Conservation (phyloP, 2,329 filamentous ascomycete species). For the Talaromyces sp. region DNA sequence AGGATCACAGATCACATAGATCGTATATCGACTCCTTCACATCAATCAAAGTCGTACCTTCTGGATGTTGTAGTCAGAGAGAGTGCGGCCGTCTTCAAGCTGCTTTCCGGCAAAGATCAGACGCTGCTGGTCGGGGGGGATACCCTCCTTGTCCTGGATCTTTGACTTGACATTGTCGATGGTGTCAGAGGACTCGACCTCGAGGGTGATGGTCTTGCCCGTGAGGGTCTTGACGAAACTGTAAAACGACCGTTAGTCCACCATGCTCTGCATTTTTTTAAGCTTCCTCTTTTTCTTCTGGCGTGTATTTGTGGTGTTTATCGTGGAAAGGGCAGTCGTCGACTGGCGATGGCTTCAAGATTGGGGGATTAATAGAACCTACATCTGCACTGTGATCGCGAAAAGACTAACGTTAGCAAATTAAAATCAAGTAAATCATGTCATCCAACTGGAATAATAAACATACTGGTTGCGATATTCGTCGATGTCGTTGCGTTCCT, state of each 20-base stretch:
- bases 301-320: neutral
- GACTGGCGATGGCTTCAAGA: constrained; percentile 26
- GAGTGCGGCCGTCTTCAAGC: constrained; percentile 95
- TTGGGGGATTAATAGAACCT: constrained; percentile 47
- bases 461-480: constrained; percentile 49
- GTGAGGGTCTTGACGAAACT: constrained; percentile 99
- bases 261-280: neutral
- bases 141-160: constrained; percentile 99
- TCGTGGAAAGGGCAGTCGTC: constrained; percentile 5
- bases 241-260: constrained; percentile 24
- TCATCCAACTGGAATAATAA: neutral
- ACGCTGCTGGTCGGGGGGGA: constrained; percentile 96
- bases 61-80: constrained; percentile 99
- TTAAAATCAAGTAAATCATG: constrained; percentile 16
- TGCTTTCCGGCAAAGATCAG: constrained; percentile 99
- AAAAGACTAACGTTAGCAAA: constrained; percentile 48
- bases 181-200: constrained; percentile 98
- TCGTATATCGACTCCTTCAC: neutral
- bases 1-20: neutral
- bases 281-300: neutral
- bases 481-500: constrained; percentile 37
- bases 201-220: constrained; percentile 99
- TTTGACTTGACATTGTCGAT: constrained; percentile 99
- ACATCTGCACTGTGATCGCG: constrained; percentile 77
- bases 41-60: constrained; percentile 61